Evolutionary conservation across 139 green algal genomes (phyloP).

Genomic region (Chlamydomonas eustigma): DNA sequence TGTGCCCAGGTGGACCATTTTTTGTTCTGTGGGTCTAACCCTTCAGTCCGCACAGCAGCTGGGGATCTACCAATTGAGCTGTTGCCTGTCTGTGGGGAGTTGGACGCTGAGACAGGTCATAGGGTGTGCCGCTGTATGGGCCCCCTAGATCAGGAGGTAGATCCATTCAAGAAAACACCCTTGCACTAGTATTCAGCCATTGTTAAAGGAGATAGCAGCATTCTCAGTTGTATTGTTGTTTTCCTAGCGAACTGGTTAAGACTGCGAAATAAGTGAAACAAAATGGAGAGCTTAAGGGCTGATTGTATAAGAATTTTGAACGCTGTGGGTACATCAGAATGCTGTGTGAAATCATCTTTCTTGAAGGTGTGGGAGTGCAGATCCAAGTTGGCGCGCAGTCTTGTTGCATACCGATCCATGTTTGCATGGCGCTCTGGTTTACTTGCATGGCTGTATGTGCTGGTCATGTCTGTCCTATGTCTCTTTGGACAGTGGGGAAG

Average conservation of each 20-base stretch:
- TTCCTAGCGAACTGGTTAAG: too few species aligned
- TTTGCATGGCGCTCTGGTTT: slow-evolving; percentile 32
- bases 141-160: slow-evolving; percentile 51
- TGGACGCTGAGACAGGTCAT: neutral
- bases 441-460: slow-evolving; percentile 35
- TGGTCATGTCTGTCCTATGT: slow-evolving; percentile 58
- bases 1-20: slow-evolving; percentile 58
- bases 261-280: too few species aligned
- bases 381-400: slow-evolving; percentile 52
- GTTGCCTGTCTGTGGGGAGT: slow-evolving; percentile 54
- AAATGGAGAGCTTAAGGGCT: too few species aligned
- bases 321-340: too few species aligned
- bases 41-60: slow-evolving; percentile 47
- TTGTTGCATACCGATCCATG: slow-evolving; percentile 54
- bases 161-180: too few species aligned
- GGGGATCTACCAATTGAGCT: slow-evolving; percentile 68
- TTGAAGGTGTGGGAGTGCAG: slow-evolving; percentile 62
- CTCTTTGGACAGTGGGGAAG: slow-evolving; percentile 53
- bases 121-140: slow-evolving; percentile 57
- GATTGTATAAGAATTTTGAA: too few species aligned
- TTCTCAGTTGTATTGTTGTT: too few species aligned
- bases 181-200: too few species aligned
- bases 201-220: too few species aligned
- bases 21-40: slow-evolving; percentile 62
- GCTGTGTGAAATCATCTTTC: too few species aligned